phyloP scores from a whole-genome alignment of 2,329 filamentous ascomycete genomes.

The Botryotinia calthae region DNA sequence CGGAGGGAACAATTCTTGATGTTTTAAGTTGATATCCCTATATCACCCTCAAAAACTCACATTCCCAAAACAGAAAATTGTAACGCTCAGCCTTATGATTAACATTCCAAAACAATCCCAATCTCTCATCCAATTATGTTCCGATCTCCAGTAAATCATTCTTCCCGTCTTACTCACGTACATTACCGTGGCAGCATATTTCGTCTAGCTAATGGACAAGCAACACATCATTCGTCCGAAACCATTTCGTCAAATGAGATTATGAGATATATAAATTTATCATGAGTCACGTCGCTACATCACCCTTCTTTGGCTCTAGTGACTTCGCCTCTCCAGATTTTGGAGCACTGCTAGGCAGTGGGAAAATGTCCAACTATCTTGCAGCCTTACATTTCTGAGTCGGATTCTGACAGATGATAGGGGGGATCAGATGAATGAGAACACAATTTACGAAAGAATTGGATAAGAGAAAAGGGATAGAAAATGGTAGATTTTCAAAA shows the following conservation, averaged over 20 bases:
- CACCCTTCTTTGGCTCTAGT: neutral
- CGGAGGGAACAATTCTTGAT: neutral
- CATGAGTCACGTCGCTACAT: neutral
- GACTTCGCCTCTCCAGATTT: neutral
- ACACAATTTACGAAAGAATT: neutral
- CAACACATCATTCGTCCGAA: neutral
- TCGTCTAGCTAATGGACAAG: neutral
- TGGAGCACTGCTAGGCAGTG: slow-evolving; percentile 3
- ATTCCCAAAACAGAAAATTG: neutral
- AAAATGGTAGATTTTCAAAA: neutral
- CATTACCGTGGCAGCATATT: neutral
- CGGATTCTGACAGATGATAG: neutral
- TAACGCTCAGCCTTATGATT: neutral
- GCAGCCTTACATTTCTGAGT: neutral
- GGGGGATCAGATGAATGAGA: neutral
- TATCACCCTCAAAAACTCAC: neutral
- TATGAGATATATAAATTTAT: neutral
- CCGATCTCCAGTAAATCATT: neutral
- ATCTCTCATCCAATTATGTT: neutral
- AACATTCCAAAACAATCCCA: neutral
- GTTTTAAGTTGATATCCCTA: no score
- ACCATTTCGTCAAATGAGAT: neutral
- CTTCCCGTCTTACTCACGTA: neutral
- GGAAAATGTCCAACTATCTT: neutral
- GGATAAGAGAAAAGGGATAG: neutral